A percentile compares a stretch with the other conserved stretches of the same genome.
These are phyloP conservation scores for Aspergillus steynii DNA, from an alignment of 495 filamentous ascomycete species.

Conservation along the genomic window DNA sequence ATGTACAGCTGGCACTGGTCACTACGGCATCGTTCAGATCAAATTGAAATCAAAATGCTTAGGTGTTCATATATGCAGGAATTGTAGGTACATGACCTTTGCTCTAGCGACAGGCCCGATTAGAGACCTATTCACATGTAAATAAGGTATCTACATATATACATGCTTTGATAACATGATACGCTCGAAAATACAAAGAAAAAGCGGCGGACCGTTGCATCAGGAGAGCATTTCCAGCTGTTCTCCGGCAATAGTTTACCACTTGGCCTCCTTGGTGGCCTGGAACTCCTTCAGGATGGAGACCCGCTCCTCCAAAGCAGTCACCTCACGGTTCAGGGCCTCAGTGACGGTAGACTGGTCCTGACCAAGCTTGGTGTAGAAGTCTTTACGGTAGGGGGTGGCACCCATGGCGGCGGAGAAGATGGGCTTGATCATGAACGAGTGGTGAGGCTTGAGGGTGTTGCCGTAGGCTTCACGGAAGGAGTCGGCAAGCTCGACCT, in stretches of 20 bases:
- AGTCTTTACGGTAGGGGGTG: conserved; percentile 86
- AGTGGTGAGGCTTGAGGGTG: conserved; percentile 90
- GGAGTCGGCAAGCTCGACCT: conserved; percentile 76
- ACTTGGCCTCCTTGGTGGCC: conserved; percentile 67
- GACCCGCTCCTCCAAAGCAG: conserved; percentile 71
- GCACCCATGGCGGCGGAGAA: conserved; percentile 91
- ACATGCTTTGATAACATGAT: conserved; percentile 25
- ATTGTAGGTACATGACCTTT: conserved; percentile 11
- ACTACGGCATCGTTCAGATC: too few species aligned
- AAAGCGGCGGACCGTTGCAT: background rate
- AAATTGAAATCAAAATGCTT: too few species aligned
- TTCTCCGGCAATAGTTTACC: conserved; percentile 40
- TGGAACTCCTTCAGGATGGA: conserved; percentile 74
- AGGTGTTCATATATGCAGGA: conserved; percentile 31
- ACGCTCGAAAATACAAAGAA: conserved; percentile 4
- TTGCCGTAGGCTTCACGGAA: conserved; percentile 82
- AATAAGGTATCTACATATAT: conserved; percentile 25
- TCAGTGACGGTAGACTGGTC: conserved; percentile 57
- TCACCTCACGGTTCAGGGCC: conserved; percentile 68
- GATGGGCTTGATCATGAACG: conserved; percentile 79
- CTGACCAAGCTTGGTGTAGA: conserved; percentile 80
- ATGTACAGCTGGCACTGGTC: too few species aligned
- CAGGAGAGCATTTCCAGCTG: background rate
- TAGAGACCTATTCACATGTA: too few species aligned
- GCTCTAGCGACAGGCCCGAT: too few species aligned